Evolutionary conservation across 1,139 yeast genomes (phyloP).

Genomic region (Arxiozyma telluris): DNA sequence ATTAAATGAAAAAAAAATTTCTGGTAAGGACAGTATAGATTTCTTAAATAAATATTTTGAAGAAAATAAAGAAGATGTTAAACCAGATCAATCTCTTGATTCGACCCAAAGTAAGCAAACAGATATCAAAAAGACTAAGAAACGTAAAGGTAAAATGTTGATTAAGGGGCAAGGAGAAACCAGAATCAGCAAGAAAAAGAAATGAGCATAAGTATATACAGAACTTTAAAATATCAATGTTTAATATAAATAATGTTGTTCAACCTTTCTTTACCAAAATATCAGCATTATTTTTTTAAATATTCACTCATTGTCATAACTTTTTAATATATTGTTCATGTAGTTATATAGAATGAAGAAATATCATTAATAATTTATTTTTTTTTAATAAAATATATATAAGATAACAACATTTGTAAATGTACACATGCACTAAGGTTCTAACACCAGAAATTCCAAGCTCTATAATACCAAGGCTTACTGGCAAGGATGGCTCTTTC

Average conservation of each 20-base stretch:
- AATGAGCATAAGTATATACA: background rate
- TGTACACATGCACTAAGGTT: background rate
- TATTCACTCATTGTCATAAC: too few species aligned
- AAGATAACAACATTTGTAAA: background rate
- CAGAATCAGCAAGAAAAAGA: conserved; percentile 3
- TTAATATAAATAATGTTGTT: too few species aligned
- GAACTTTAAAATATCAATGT: too few species aligned
- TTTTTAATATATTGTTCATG: background rate
- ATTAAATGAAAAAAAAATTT: conserved; percentile 5
- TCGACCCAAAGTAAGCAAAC: background rate
- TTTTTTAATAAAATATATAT: background rate
- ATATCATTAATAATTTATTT: background rate
- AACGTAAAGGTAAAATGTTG: conserved; percentile 6
- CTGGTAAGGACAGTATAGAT: background rate
- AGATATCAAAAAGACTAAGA: background rate
- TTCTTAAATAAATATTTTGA: conserved; percentile 6
- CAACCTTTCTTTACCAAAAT: too few species aligned
- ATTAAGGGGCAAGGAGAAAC: conserved; percentile 5
- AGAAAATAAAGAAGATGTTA: background rate
- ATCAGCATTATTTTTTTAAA: too few species aligned
- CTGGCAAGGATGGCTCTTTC: conserved; percentile 48
- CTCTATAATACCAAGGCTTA: conserved; percentile 47
- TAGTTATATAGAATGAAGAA: background rate
- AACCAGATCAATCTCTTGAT: background rate
- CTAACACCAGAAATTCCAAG: conserved; percentile 50